Percentiles rank a stretch among this genome's conserved stretches.
These are phyloP conservation scores for Pluteus cervinus DNA, from an alignment of 768 basidiomycete species.

Conservation along the genomic window DNA sequence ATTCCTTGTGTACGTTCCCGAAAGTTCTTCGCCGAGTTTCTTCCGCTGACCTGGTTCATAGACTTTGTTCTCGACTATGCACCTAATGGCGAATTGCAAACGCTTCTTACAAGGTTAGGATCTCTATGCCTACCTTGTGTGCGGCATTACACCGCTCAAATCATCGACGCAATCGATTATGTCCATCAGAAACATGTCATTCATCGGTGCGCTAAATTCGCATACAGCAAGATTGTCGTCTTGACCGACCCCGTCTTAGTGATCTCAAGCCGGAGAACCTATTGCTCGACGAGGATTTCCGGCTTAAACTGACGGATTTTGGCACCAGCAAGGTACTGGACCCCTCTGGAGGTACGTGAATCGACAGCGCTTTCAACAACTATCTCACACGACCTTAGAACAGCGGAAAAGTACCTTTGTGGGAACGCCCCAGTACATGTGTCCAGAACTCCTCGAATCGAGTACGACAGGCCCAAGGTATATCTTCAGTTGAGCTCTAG, in stretches of 20 bases:
- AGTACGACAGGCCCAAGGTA: constrained; percentile 77
- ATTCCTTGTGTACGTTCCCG: constrained; percentile 66
- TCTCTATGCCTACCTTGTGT: constrained; percentile 77
- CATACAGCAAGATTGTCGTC: constrained; percentile 4
- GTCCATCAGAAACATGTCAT: constrained; percentile 90
- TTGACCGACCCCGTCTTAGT: constrained; percentile 22
- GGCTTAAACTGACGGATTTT: constrained; percentile 95
- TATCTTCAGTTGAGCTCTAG: constrained; percentile 10
- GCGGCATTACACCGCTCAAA: constrained; percentile 83
- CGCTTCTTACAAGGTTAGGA: constrained; percentile 69
- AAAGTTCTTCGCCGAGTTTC: background rate
- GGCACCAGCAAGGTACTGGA: constrained; percentile 83
- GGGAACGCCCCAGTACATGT: constrained; percentile 86
- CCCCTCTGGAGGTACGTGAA: constrained; percentile 13
- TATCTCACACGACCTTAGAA: constrained; percentile 19
- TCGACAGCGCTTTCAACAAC: constrained; percentile 27
- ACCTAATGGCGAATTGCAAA: constrained; percentile 72
- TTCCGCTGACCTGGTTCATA: constrained; percentile 18
- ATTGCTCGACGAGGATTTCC: constrained; percentile 78
- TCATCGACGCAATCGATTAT: constrained; percentile 82
- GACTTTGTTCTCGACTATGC: constrained; percentile 79
- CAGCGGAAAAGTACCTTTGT: constrained; percentile 64
- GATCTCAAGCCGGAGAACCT: constrained; percentile 88
- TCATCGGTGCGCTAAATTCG: constrained; percentile 53
- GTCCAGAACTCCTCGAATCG: constrained; percentile 75